Percentiles rank a stretch among this genome's conserved stretches.
phyloP scores from a whole-genome alignment of 306 rosid species.

The Delonix regia region DNA sequence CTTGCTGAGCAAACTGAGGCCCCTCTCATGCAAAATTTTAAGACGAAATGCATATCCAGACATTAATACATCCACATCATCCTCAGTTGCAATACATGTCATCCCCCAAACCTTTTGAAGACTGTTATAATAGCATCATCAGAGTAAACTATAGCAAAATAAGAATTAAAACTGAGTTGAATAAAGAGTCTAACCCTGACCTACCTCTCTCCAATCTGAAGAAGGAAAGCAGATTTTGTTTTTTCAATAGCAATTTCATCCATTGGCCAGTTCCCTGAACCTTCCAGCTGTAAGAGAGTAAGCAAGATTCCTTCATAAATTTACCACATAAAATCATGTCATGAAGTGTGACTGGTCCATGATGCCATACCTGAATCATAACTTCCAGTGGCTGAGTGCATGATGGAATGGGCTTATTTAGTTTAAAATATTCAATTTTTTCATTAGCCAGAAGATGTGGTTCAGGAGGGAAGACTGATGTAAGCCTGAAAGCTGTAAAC shows the following conservation, averaged over 20 bases:
- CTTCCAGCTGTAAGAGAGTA: constrained; percentile 69
- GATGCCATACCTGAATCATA: constrained; percentile 83
- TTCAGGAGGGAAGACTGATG: constrained; percentile 93
- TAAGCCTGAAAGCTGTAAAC: constrained; percentile 81
- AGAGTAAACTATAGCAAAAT: constrained; percentile 35
- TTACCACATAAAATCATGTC: constrained; percentile 24
- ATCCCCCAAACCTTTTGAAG: constrained; percentile 79
- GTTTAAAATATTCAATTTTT: constrained; percentile 49
- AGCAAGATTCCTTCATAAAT: constrained; percentile 37
- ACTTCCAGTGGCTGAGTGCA: constrained; percentile 88
- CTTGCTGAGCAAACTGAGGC: constrained; percentile 69
- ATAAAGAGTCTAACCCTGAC: constrained; percentile 24
- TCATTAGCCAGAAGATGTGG: constrained; percentile 83
- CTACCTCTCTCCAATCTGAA: constrained; percentile 89
- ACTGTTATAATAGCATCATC: constrained; percentile 59
- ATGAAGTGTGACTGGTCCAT: constrained; percentile 17
- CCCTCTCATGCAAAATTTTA: constrained; percentile 92
- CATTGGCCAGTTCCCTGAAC: constrained; percentile 99
- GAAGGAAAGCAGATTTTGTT: constrained; percentile 88
- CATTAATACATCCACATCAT: constrained; percentile 70
- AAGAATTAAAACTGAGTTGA: constrained; percentile 5
- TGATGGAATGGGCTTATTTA: constrained; percentile 57
- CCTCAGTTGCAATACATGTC: constrained; percentile 77
- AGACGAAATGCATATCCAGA: constrained; percentile 95
- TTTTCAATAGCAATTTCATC: constrained; percentile 89